Evolutionary conservation across 163 green algal genomes (phyloP), one percentile per base, ranked within the genome.

Genomic region (Chlamydomonas reinhardtii): DNA sequence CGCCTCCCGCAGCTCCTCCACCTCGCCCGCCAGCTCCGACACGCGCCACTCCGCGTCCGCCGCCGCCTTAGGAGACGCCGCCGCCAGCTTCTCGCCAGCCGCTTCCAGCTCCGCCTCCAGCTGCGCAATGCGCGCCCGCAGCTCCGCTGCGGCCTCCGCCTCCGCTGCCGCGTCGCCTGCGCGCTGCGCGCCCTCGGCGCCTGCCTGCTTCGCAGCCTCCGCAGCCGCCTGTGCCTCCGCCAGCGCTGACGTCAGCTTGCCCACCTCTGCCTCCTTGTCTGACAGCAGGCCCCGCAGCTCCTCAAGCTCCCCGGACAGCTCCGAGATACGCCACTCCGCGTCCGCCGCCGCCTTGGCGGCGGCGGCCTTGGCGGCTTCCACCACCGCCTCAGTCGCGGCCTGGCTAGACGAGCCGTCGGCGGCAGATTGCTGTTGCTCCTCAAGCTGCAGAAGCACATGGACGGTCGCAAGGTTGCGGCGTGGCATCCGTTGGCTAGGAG

Each of bases 271-370:
- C 74, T 72, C 73, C 15, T 56, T 43, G 19, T 29, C 69, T 3
- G 35, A 24, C 27, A 64, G 31, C 74, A 65, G 32, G 22, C 31
- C 76, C 52, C 35, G 56, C 4, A 89, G 56, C 75, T 82, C 75
- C 31, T 25, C 75, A n/a, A 82, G 43, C 52, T 76, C 66, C 0
- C 64, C 66, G 27, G 82, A 76, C 56, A 89, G 70, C 76, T 85
- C 84, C 56, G 43, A 66, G 64, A 89, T 32, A 29, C 75, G 74
- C 75, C 52, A 61, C 74, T 73, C 54, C 27, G 65, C 17, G 2
- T 35, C 62, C 75, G 59, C 59, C 59, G 59, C 32, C 29, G n/a
- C 43, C 32, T 52, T 72, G 48, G 59, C 59, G 22, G 65, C 52
- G 27, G n/a, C 34, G 35, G 52, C 75, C 64, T 34, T 76, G 4